Evolutionary conservation across 257 asterid species (phyloP).

Genomic region (Solanum habrochaites): DNA sequence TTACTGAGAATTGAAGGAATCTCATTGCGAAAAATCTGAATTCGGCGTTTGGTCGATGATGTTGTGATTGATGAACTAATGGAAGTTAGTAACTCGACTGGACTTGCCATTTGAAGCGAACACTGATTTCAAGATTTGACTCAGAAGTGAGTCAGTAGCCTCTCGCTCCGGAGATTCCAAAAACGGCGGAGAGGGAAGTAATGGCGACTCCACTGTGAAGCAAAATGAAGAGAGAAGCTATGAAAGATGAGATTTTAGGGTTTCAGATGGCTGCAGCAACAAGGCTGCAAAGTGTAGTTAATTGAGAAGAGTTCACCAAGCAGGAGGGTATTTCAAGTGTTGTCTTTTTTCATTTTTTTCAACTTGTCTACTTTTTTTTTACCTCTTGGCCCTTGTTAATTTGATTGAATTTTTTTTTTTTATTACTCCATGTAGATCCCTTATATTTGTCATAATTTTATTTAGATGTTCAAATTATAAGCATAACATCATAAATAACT

Average conservation of each 20-base stretch:
- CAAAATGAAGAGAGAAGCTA: neutral
- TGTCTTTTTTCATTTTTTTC: neutral
- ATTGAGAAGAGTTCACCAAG: neutral
- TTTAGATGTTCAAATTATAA: neutral
- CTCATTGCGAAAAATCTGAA: slow-evolving; percentile 71
- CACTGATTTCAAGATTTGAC: neutral
- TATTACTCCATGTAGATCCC: neutral
- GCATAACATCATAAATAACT: neutral
- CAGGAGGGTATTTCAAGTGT: neutral
- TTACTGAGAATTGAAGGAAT: slow-evolving; percentile 46
- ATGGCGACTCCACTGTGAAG: neutral
- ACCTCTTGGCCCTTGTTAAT: too few species aligned
- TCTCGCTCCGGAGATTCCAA: neutral
- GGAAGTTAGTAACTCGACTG: slow-evolving; percentile 42
- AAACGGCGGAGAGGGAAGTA: neutral
- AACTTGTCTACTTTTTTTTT: neutral
- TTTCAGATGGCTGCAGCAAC: neutral
- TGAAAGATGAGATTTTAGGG: neutral
- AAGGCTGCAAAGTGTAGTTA: neutral
- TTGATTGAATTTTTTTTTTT: neutral
- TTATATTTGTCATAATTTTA: neutral
- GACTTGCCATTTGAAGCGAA: slow-evolving; percentile 13
- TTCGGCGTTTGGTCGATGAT: slow-evolving; percentile 51
- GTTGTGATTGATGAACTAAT: slow-evolving; percentile 46
- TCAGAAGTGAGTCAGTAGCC: neutral